Conservation (phyloP, 2,329 filamentous ascomycete genomes). For the Drechslera avenae region DNA sequence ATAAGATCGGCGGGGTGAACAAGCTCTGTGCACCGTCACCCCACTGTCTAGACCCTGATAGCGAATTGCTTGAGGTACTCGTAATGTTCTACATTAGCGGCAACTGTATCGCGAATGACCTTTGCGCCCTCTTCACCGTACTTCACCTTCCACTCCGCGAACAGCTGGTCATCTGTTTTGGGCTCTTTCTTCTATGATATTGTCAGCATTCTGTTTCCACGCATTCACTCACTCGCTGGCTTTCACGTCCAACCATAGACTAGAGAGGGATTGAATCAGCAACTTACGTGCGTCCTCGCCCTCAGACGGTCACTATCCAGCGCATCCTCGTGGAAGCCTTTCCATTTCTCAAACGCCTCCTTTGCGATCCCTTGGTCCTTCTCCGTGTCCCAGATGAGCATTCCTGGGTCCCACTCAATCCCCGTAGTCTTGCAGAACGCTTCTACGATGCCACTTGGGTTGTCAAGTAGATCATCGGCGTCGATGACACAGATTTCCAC, state of each 20-base stretch:
- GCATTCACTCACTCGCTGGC: too few relatives aligned
- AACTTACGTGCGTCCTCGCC: slow-evolving; percentile 65
- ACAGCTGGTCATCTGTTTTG: slow-evolving; percentile 68
- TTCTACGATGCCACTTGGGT: slow-evolving; percentile 75
- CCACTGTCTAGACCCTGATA: slow-evolving; percentile 52
- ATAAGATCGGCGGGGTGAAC: too few relatives aligned
- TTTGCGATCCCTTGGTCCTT: slow-evolving; percentile 72
- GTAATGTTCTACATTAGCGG: slow-evolving; percentile 74
- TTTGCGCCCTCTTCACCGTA: slow-evolving; percentile 73
- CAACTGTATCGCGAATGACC: slow-evolving; percentile 71
- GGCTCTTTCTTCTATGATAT: slow-evolving; percentile 60
- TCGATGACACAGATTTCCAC: slow-evolving; percentile 84
- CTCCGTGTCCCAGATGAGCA: slow-evolving; percentile 84
- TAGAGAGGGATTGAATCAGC: not conserved
- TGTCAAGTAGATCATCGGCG: slow-evolving; percentile 90
- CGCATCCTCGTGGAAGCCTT: slow-evolving; percentile 94
- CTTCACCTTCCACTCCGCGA: slow-evolving; percentile 74
- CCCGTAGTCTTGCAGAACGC: slow-evolving; percentile 83
- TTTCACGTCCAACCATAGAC: not conserved
- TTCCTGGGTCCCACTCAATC: slow-evolving; percentile 73
- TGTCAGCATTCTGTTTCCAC: not conserved
- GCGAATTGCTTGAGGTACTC: slow-evolving; percentile 82
- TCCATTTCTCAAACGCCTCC: slow-evolving; percentile 92
- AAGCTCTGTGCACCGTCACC: too few relatives aligned
- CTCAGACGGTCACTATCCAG: slow-evolving; percentile 80